Evolutionary conservation across 129 eudicot genomes (phyloP).

Genomic region (Sambucus nigra): DNA sequence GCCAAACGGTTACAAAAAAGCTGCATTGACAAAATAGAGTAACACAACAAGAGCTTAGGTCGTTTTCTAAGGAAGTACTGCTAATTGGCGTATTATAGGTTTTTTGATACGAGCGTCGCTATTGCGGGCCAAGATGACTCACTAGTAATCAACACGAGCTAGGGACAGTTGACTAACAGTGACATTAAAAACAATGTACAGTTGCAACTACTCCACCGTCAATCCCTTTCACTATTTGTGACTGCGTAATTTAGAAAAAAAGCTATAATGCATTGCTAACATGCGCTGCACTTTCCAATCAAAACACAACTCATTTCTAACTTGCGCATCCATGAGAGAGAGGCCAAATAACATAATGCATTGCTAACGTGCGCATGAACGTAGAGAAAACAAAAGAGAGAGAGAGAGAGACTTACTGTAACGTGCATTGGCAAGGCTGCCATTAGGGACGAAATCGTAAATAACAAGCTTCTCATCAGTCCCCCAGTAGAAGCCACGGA

Average conservation of each 20-base stretch:
- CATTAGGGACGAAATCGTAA: constrained; percentile 90
- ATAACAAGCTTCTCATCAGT: constrained; percentile 85
- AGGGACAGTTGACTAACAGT: constrained; percentile 40
- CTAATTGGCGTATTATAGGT: constrained; percentile 5
- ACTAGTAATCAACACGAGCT: constrained; percentile 30
- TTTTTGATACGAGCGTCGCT: constrained; percentile 22
- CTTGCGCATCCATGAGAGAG: not conserved
- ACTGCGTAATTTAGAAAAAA: not conserved
- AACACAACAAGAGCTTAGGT: constrained; percentile 10
- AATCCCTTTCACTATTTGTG: not conserved
- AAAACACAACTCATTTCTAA: not conserved
- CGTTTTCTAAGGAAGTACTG: constrained; percentile 33
- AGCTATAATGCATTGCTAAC: not conserved
- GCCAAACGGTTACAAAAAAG: not conserved
- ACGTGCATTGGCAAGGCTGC: constrained; percentile 86
- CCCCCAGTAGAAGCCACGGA: constrained; percentile 97
- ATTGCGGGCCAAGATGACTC: constrained; percentile 27
- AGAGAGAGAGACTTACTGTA: constrained; percentile 57
- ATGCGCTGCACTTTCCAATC: not conserved
- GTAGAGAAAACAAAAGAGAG: not conserved
- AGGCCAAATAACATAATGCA: not conserved
- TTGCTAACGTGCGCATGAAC: not conserved
- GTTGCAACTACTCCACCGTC: constrained; percentile 82
- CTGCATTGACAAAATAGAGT: constrained; percentile 6
- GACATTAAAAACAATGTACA: constrained; percentile 29